Evolutionary conservation across 257 asterid species (phyloP).

Genomic region (Solanum acaule): DNA sequence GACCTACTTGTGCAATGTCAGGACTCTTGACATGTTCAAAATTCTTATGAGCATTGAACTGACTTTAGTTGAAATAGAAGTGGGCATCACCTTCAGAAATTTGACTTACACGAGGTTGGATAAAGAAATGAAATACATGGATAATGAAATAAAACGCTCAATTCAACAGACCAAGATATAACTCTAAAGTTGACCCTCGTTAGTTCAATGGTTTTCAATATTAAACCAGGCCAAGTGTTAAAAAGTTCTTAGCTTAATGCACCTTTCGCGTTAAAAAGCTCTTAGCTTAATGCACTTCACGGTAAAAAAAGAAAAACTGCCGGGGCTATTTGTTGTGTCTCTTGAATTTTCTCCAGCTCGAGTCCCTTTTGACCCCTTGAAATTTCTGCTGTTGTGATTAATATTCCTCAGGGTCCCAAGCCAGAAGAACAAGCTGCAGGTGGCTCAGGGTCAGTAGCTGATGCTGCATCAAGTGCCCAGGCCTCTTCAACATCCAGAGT

Average conservation of each 20-base stretch:
- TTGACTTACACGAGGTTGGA: not conserved
- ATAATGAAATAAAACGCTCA: not conserved
- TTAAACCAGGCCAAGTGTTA: not conserved
- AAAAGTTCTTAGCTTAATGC: not conserved
- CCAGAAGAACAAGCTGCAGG: slow-evolving; percentile 53
- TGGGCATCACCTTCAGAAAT: not conserved
- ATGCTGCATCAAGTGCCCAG: slow-evolving; percentile 37
- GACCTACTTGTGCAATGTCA: not conserved
- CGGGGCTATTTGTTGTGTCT: not conserved
- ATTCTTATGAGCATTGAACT: not conserved
- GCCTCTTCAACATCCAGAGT: slow-evolving; percentile 46
- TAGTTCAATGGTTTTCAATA: not conserved
- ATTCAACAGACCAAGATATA: not conserved
- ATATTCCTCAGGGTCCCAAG: slow-evolving; percentile 57
- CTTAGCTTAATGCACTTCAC: not conserved
- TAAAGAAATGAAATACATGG: not conserved
- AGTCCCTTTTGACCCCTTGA: not conserved
- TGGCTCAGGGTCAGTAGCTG: slow-evolving; percentile 44
- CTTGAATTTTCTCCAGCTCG: not conserved
- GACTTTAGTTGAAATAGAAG: not conserved
- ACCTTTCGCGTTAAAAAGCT: not conserved
- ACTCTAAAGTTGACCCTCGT: not conserved
- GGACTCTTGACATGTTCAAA: not conserved
- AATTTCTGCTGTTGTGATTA: not conserved
- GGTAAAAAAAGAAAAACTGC: not conserved